A percentile compares a stretch with the other conserved stretches of the same genome.
Evolutionary conservation across 129 eudicot species (phyloP).

Genomic region (sunflower (Helianthus annuus)): HanXRQr2.0-SUNRISE NC_035435.2:146612936-146613435

Average conservation of each 20-base stretch:
- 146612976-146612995: neutral
- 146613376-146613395: neutral
- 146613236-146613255: constrained; percentile 74
- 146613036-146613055: constrained; percentile 91
- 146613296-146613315: constrained; percentile 36
- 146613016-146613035: constrained; percentile 47
- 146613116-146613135: constrained; percentile 91
- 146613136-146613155: constrained; percentile 70
- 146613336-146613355: constrained; percentile 26
- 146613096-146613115: constrained; percentile 60
- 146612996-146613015: neutral
- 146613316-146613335: constrained; percentile 38
- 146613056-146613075: constrained; percentile 88
- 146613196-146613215: constrained; percentile 80
- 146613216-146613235: constrained; percentile 80
- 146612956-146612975: too few relatives aligned
- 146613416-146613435: neutral
- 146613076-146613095: constrained; percentile 83
- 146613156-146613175: constrained; percentile 79
- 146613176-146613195: constrained; percentile 89
- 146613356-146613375: neutral
- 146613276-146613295: constrained; percentile 26
- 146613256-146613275: constrained; percentile 48
- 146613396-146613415: neutral
- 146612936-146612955: neutral